Evolutionary conservation across 2,329 filamentous ascomycete genomes (phyloP), one percentile per base, ranked within the genome.

Genomic region (Paecilomyces variotii): DNA sequence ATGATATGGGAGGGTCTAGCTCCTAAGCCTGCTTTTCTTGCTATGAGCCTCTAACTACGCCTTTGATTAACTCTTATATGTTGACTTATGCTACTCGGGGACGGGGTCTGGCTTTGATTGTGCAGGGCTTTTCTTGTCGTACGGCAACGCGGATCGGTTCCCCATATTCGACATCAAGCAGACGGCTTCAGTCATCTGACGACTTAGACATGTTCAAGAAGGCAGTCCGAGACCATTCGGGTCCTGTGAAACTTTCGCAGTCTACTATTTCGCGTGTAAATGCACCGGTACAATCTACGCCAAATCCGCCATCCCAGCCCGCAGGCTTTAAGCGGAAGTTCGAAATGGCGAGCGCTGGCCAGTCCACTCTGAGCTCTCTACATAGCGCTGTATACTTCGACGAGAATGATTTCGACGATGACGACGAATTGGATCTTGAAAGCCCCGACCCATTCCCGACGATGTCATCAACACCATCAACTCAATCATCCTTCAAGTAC

Each of bases 401-500:
- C 60, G 89, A 91, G 62, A 87, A 93, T 65, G 92, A 96, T 68
- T 94, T 96, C 64, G 90, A 91, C 66, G 89, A 93, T 69, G 91
- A 96, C 65, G 82, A 87, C 24, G 84, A 91, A 57, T 78, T 96
- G 26, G 89, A 90, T 61, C 65, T 71, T 14, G 69, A 70, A 58
- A 68, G 64, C 56, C 74, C 65, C 4, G 72, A 68, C 57, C 70
- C 67, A 25, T 66, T 67, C 45, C 64, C 63, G 11, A 5, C 27
- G 25, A 49, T 54, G 53, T 35, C 54, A 11, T 24, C 30, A 24
- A 56, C 34, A n/a, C 30, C 34, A 10, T 35, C 54, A 45, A 56
- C 56, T 3, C 14, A 57, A 58, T 68, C 10, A 66, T 62, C 57
- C 65, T 55, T 56, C 28, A 56, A 55, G 25, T 39, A 32, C 45